Evolutionary conservation across 2,329 filamentous ascomycete species (phyloP), one percentile per base, ranked within the genome.

Genomic region (Colletotrichum lini): DNA sequence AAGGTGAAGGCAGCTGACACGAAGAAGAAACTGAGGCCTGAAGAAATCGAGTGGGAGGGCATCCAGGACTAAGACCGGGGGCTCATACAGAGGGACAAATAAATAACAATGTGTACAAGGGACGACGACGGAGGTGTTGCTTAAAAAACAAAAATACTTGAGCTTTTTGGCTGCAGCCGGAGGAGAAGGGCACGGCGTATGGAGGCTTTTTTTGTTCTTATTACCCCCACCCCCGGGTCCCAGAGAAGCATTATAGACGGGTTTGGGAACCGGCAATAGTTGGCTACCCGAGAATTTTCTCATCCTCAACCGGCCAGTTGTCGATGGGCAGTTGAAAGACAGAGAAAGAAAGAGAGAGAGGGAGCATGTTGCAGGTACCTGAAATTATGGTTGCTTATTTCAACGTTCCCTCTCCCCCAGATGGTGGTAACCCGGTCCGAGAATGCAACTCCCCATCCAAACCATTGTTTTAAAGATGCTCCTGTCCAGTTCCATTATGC

Each of bases 31-130:
- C 45, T 69, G 15, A 69, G 68, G 45, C 35, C 50, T 21, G 57
- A 72, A 49, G 74, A 74, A 47, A 70, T 66, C 38, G 73, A 74
- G 52, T 75, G 73, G 73, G 73, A 74, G 26, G 74, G 74, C 62
- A 70, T 74, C 53, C 68, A 72, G 47, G 73, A 74, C 52, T 70
- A 58, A 60, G 35, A 56, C 57, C 57, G 74, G 21, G 23, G 9
- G 30, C 18, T 6, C 21, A 9, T 7, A 35, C 49, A 47, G 54
- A 61, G 21, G 18, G 16, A 35, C 42, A 38, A 23, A 60, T 7
- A 35, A 30, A 44, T 18, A 6, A 23, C 9, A 45, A 23, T n/a
- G 45, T 40, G 35, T 45, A 52, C 35, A 18, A 18, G 35, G 50
- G 40, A 4, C 18, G 12, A 57, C 40, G 40, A 21, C 42, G 53